A percentile compares a stretch with the other conserved stretches of the same genome.
Conservation (phyloP, 1,284 basidiomycete genomes). For the Coniferiporia sulphurascens region DNA sequence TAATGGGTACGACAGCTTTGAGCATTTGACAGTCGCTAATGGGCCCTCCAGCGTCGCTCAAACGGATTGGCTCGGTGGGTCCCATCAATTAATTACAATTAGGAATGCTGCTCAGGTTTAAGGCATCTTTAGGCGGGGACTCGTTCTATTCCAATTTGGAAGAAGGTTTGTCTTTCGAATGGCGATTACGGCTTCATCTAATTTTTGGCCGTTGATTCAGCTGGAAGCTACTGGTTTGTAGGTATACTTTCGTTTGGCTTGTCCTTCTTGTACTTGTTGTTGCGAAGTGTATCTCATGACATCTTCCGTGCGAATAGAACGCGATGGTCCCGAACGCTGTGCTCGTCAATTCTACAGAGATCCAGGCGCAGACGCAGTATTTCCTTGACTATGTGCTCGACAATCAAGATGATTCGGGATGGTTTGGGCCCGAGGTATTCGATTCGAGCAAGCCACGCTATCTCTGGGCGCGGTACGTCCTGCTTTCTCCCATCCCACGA, state of each 20-base stretch:
- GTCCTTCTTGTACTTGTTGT: neutral
- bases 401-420: slow-evolving; percentile 50
- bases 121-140: slow-evolving; percentile 27
- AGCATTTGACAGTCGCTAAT: neutral
- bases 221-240: slow-evolving; percentile 61
- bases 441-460: slow-evolving; percentile 48
- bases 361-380: slow-evolving; percentile 42
- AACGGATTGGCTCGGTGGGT: slow-evolving; percentile 46
- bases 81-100: neutral
- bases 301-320: slow-evolving; percentile 32
- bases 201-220: slow-evolving; percentile 25
- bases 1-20: slow-evolving; percentile 32
- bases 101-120: neutral
- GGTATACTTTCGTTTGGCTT: slow-evolving; percentile 16
- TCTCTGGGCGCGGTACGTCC: slow-evolving; percentile 47
- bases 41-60: slow-evolving; percentile 37
- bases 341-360: slow-evolving; percentile 39
- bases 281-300: too few species aligned
- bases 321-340: slow-evolving; percentile 49
- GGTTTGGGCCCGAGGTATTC: slow-evolving; percentile 51
- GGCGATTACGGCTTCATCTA: neutral
- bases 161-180: slow-evolving; percentile 35
- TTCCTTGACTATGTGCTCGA: slow-evolving; percentile 52
- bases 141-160: slow-evolving; percentile 49
- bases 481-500: neutral